Evolutionary conservation across 73 alveolate species (phyloP).

Genomic region (Paramecium caudatum): DNA sequence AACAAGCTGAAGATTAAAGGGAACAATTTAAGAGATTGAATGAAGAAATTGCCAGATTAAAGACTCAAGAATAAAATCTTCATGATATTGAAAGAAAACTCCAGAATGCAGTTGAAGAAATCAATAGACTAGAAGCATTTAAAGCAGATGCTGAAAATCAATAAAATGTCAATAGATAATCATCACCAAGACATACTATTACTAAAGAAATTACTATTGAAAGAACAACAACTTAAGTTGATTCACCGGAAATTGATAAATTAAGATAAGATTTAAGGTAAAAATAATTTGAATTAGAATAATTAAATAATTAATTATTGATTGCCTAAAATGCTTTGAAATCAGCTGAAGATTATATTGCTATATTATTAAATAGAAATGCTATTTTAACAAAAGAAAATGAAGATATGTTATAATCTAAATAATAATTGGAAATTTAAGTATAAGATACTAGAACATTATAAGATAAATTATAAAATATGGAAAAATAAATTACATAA

Average conservation of each 20-base stretch:
- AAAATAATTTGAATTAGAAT: slow-evolving; percentile 32
- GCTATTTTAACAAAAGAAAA: slow-evolving; percentile 2
- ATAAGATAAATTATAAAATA: slow-evolving; percentile 42
- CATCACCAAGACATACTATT: background rate
- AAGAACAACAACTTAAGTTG: background rate
- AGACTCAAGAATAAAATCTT: slow-evolving; percentile 6
- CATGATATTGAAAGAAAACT: slow-evolving; percentile 52
- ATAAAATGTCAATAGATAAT: background rate
- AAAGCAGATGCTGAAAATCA: background rate
- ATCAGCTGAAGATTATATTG: slow-evolving; percentile 33
- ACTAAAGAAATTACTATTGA: background rate
- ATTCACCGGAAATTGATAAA: slow-evolving; percentile 36
- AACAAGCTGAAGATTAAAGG: slow-evolving; percentile 26
- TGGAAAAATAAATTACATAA: background rate
- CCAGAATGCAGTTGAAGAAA: slow-evolving; percentile 28
- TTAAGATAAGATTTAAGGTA: slow-evolving; percentile 17
- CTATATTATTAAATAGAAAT: slow-evolving; percentile 47
- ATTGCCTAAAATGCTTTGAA: slow-evolving; percentile 31
- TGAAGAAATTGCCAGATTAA: slow-evolving; percentile 28
- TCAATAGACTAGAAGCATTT: slow-evolving; percentile 21
- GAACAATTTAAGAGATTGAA: background rate
- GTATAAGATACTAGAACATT: slow-evolving; percentile 61
- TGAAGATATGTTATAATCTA: slow-evolving; percentile 33
- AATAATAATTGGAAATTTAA: slow-evolving; percentile 2
- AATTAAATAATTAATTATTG: slow-evolving; percentile 48